Base-by-base conservation (phyloP, 1,139 yeast species). In the Geotrichum carabidarum region DNA sequence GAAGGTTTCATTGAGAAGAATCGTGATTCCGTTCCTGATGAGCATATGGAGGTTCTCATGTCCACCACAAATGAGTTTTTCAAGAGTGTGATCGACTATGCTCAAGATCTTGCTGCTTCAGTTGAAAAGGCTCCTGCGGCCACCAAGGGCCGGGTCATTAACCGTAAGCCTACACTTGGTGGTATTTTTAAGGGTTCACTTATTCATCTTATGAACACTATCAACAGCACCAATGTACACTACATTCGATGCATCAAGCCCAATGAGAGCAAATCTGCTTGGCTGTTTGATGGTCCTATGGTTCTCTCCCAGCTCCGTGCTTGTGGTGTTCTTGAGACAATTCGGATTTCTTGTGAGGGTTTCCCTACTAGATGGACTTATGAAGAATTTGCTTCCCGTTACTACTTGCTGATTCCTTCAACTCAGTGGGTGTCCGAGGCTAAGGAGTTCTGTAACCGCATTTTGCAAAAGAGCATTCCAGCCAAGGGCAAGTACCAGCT, bases 251-350 rank as follows among this genome's bases (percentile, higher is more conserved):
- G 99, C 77, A 93, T 93, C 69, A 93, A 93, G 70, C 99, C 99
- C 7, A 93, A 93, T 69, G 96, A 93, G 64, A 84, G 83, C 57
- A 93, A 93, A 72, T 83, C 82, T 57, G 96, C 99, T 2, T 93
- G 99, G 99, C 86, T 84, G 68, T 93, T 93, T 72, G 96, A 90
- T 67, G 90, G 96, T 35, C 79, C 91, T 54, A 90, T 93, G 97
- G 99, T 93, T 45, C 78, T 93, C 60, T 85, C 95, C 5, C 99
- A 93, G 71, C 78, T 93, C 62, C 82, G 99, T 68, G 99, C 99
- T n/a, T 93, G 99, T 78, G 99, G 99, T 82, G 99, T 93, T 49
- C 77, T 93, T 63, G 99, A 94, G 71, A 93, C 99, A 1, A 93
- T 93, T 67, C 78, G 96, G 65, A 93, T 93, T 53, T 91, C 98